Percentiles rank a stretch among this genome's conserved stretches.
phyloP scores from a whole-genome alignment of 1,139 yeast species.

The Neolecta irregularis region DNA sequence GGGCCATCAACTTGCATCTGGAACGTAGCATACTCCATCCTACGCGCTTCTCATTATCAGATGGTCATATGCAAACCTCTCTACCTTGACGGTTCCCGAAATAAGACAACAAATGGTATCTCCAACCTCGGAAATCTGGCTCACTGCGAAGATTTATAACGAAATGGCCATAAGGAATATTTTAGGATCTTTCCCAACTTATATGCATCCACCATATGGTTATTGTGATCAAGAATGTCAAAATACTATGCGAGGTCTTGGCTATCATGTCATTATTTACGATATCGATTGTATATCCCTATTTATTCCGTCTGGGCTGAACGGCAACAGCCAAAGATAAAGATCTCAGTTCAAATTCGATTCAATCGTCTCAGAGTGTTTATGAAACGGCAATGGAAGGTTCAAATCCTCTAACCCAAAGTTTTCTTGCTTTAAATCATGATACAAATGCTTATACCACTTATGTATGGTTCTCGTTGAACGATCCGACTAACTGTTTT shows the following conservation, averaged over 20 bases:
- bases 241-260: constrained; percentile 7
- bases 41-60: not conserved
- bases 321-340: too few species aligned
- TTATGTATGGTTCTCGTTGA: too few species aligned
- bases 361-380: too few species aligned
- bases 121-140: too few species aligned
- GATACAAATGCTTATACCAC: constrained; percentile 13
- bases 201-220: constrained; percentile 13
- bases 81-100: constrained; percentile 1
- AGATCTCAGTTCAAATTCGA: too few species aligned
- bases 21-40: too few species aligned
- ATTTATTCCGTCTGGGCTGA: too few species aligned
- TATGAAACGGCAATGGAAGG: too few species aligned
- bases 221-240: constrained; percentile 7
- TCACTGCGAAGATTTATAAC: too few species aligned
- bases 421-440: constrained; percentile 7
- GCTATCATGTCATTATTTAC: constrained; percentile 11
- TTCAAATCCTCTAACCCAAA: too few species aligned
- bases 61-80: constrained; percentile 13
- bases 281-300: too few species aligned
- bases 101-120: constrained; percentile 7
- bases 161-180: constrained; percentile 12
- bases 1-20: constrained; percentile 13
- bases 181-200: constrained; percentile 12
- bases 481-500: too few species aligned